phyloP scores from a whole-genome alignment of 78 protist species.

The Dictyostelium firmibasis region DNA sequence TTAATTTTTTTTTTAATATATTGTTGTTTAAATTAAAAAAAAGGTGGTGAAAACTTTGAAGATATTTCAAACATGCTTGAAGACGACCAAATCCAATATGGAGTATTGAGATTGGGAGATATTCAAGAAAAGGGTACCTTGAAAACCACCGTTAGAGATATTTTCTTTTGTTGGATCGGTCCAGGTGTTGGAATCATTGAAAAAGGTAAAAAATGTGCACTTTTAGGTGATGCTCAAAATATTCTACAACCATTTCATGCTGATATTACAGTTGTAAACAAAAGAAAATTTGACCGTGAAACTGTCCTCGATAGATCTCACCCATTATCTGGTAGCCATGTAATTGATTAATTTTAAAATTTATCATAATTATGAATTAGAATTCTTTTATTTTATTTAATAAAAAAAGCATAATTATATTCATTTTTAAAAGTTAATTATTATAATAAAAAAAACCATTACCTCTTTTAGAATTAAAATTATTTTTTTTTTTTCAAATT shows the following conservation, averaged over 20 bases:
- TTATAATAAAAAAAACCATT: no score
- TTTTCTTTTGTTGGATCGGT: constrained; percentile 28
- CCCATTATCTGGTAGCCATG: constrained; percentile 52
- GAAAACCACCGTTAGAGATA: constrained; percentile 21
- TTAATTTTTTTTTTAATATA: no score
- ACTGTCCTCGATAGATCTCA: neutral
- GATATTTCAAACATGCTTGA: constrained; percentile 21
- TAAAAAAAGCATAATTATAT: no score
- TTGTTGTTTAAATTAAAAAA: no score
- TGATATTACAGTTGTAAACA: neutral
- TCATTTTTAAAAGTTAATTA: no score
- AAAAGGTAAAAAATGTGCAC: constrained; percentile 37
- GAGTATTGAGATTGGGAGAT: neutral
- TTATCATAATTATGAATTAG: no score
- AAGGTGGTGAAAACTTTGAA: neutral
- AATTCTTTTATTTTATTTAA: no score
- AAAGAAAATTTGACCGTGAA: neutral
- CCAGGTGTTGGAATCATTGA: constrained; percentile 32
- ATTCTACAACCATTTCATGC: constrained; percentile 31
- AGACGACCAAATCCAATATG: constrained; percentile 33
- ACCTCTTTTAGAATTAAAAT: no score
- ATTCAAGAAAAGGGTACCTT: neutral
- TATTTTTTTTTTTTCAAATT: no score
- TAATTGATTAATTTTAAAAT: constrained; percentile 17
- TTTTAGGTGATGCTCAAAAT: constrained; percentile 7